Conservation (phyloP, 2,329 filamentous ascomycete genomes). For the Ploettnerulaceae sp. region DNA sequence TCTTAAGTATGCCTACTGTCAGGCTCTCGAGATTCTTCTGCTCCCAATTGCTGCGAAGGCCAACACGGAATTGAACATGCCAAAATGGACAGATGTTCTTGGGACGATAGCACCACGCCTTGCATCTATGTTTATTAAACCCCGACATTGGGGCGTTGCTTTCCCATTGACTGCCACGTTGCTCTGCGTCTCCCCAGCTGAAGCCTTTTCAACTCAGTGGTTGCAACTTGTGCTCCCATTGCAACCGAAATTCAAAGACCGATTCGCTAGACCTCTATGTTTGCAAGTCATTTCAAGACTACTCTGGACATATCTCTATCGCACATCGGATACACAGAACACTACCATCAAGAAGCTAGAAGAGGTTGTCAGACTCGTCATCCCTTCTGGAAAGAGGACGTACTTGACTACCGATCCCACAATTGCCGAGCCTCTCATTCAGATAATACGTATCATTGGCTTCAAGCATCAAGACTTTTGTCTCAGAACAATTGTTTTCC, state of each 20-base stretch:
- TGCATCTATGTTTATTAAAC: constrained; percentile 81
- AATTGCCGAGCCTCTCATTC: constrained; percentile 86
- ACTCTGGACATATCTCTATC: constrained; percentile 91
- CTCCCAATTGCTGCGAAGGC: constrained; percentile 82
- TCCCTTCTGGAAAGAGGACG: constrained; percentile 75
- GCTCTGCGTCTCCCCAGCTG: constrained; percentile 80
- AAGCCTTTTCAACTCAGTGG: constrained; percentile 84
- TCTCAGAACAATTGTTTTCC: constrained; percentile 89
- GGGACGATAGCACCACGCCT: constrained; percentile 73
- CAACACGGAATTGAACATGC: constrained; percentile 68
- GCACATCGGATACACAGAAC: constrained; percentile 66
- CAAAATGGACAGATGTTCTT: constrained; percentile 84
- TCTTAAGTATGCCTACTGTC: constrained; percentile 92
- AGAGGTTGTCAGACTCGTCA: constrained; percentile 78
- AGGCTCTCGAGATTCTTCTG: constrained; percentile 80
- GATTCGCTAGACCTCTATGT: constrained; percentile 69
- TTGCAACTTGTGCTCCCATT: constrained; percentile 72
- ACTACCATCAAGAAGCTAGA: constrained; percentile 75
- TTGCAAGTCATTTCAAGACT: constrained; percentile 86
- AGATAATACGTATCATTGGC: constrained; percentile 90
- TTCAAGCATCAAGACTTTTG: constrained; percentile 92
- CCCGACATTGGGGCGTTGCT: constrained; percentile 83
- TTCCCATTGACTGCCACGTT: constrained; percentile 86
- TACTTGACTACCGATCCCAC: constrained; percentile 76
- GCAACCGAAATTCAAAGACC: constrained; percentile 80